phyloP scores from a whole-genome alignment of 2,329 filamentous ascomycete genomes.

The Aureobasidium mangrovei region DNA sequence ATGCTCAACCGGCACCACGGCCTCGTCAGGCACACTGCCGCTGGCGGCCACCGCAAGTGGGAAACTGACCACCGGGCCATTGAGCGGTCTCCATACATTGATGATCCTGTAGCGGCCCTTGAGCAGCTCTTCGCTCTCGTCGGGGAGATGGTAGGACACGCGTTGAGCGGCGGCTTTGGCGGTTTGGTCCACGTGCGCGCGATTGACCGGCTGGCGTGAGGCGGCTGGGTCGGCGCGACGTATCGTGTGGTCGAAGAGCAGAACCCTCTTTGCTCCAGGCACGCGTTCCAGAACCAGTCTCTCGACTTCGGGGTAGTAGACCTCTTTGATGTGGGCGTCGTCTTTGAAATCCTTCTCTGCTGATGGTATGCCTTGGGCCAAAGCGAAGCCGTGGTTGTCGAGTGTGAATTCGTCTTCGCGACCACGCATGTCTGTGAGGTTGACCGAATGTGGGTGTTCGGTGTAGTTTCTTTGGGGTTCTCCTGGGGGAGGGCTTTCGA shows the following conservation, averaged over 20 bases:
- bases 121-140: slow-evolving; percentile 59
- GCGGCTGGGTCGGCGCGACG: slow-evolving; percentile 55
- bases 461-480: slow-evolving; percentile 58
- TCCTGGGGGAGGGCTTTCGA: slow-evolving; percentile 54
- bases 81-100: slow-evolving; percentile 71
- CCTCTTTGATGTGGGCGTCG: slow-evolving; percentile 57
- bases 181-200: slow-evolving; percentile 81
- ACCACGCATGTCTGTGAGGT: slow-evolving; percentile 65
- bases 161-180: slow-evolving; percentile 55
- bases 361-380: slow-evolving; percentile 48
- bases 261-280: slow-evolving; percentile 55
- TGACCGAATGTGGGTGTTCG: slow-evolving; percentile 42
- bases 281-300: slow-evolving; percentile 58
- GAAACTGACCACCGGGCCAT: slow-evolving; percentile 47
- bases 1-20: slow-evolving; percentile 65
- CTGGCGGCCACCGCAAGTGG: slow-evolving; percentile 52
- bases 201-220: slow-evolving; percentile 57
- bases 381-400: slow-evolving; percentile 66
- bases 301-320: slow-evolving; percentile 83
- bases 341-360: slow-evolving; percentile 54
- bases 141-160: slow-evolving; percentile 57
- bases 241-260: slow-evolving; percentile 84
- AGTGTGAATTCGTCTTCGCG: slow-evolving; percentile 57
- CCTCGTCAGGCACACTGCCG: slow-evolving; percentile 46
- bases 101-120: slow-evolving; percentile 68